A percentile compares a stretch with the other conserved stretches of the same genome.
Conservation (phyloP, 1,284 basidiomycete genomes). For the Coriolopsis trogii region DNA sequence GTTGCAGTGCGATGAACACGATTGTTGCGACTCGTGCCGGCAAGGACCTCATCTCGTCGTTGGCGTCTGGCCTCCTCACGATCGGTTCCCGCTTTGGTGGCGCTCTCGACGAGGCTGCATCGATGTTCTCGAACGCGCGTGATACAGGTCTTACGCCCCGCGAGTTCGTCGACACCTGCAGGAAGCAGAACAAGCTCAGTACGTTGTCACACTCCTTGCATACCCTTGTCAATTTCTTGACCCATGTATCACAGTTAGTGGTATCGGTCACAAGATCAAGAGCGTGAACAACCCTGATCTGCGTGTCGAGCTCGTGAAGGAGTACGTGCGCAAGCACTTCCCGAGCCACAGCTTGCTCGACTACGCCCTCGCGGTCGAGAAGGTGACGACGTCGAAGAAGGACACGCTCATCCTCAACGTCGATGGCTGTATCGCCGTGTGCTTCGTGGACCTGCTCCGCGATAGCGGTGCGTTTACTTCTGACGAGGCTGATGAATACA, state of each 20-base stretch:
- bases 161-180: conserved; percentile 96
- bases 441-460: conserved; percentile 94
- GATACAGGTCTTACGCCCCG: conserved; percentile 93
- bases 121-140: conserved; percentile 92
- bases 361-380: conserved; percentile 98
- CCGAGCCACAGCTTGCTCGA: conserved; percentile 91
- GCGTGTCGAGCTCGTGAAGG: conserved; percentile 97
- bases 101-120: conserved; percentile 97
- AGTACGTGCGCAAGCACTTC: conserved; percentile 96
- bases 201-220: conserved; percentile 35
- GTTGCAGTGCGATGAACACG: conserved; percentile 95
- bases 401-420: conserved; percentile 97
- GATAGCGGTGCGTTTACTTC: conserved; percentile 94
- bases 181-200: conserved; percentile 97
- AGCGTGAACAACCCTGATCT: conserved; percentile 96
- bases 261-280: conserved; percentile 99
- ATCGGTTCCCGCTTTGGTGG: conserved; percentile 99
- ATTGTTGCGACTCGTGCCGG: conserved; percentile 98
- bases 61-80: conserved; percentile 95
- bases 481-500: conserved; percentile 97
- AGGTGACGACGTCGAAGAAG: conserved; percentile 98
- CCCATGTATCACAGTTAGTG: conserved; percentile 65
- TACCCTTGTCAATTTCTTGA: conserved; percentile 1
- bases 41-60: conserved; percentile 97
- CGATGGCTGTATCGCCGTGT: conserved; percentile 97